Conservation (phyloP, 768 basidiomycete species). For the Tulasnella sp. region DNA sequence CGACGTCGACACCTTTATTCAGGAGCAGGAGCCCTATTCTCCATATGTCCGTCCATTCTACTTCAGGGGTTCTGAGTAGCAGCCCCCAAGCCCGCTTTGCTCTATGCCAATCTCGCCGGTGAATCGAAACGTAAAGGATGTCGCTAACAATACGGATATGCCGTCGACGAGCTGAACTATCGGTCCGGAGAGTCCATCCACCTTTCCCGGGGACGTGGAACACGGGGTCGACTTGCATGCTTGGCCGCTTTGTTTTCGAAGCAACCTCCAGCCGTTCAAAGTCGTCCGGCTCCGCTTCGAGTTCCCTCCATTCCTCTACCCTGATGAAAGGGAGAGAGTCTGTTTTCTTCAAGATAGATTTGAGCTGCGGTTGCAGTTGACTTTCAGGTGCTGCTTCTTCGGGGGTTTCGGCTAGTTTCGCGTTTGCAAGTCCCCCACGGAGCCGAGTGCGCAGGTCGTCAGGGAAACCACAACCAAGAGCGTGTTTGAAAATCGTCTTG, state of each 20-base stretch:
- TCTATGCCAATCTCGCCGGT: conserved; percentile 63
- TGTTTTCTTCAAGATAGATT: background rate
- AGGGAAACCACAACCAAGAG: background rate
- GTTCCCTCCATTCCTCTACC: background rate
- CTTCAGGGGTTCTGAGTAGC: conserved; percentile 74
- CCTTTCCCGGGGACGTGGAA: background rate
- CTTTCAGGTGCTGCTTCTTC: background rate
- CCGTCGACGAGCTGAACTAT: conserved; percentile 7
- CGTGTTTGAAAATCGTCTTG: background rate
- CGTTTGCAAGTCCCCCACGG: background rate
- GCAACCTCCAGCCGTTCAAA: background rate
- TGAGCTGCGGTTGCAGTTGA: background rate
- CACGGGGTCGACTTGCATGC: background rate
- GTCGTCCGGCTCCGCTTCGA: background rate
- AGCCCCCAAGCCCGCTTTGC: conserved; percentile 76
- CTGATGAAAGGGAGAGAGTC: background rate
- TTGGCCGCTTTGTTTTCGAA: background rate
- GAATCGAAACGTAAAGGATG: conserved; percentile 69
- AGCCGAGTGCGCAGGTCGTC: background rate
- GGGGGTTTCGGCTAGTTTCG: background rate
- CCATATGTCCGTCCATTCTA: conserved; percentile 77
- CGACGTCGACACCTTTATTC: conserved; percentile 42
- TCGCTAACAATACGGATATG: conserved; percentile 78
- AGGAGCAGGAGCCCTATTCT: conserved; percentile 59
- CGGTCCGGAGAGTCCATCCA: conserved; percentile 10